These are phyloP conservation scores for Coemansia sp. DNA, from an alignment of 192 early-diverging fungal genomes.

Conservation along the genomic window DNA sequence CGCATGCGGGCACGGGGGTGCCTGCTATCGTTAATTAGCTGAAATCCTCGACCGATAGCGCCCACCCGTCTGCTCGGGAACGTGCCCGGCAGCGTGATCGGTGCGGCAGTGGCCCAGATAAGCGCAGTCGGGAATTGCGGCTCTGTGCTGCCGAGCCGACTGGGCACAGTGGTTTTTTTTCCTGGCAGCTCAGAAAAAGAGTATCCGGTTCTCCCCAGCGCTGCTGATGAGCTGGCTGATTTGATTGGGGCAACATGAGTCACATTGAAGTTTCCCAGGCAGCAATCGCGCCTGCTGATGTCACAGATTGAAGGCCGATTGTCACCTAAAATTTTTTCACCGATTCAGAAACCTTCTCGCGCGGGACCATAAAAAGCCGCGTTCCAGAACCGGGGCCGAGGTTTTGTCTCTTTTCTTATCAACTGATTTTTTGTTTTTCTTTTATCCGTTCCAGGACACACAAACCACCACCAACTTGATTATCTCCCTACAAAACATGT, in stretches of 20 bases:
- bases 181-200: too few relatives aligned
- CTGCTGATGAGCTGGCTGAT: neutral
- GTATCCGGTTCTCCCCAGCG: too few relatives aligned
- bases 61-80: too few relatives aligned
- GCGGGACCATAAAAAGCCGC: neutral
- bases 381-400: neutral
- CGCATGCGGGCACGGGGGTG: neutral
- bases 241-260: neutral
- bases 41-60: too few relatives aligned
- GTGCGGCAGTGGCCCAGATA: too few relatives aligned
- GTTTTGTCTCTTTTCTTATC: neutral
- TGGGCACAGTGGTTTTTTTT: too few relatives aligned
- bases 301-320: neutral
- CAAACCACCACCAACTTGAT: constrained; percentile 1
- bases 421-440: neutral
- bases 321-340: too few relatives aligned
- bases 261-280: neutral
- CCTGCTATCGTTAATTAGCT: neutral
- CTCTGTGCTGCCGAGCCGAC: too few relatives aligned
- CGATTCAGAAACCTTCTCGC: too few relatives aligned
- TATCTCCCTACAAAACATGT: constrained; percentile 16
- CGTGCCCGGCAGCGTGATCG: too few relatives aligned
- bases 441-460: neutral
- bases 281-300: neutral
- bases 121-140: too few relatives aligned